Evolutionary conservation across 306 rosid genomes (phyloP), one percentile per base, ranked within the genome.

Genomic region (Pterocarpus macrocarpus): DNA sequence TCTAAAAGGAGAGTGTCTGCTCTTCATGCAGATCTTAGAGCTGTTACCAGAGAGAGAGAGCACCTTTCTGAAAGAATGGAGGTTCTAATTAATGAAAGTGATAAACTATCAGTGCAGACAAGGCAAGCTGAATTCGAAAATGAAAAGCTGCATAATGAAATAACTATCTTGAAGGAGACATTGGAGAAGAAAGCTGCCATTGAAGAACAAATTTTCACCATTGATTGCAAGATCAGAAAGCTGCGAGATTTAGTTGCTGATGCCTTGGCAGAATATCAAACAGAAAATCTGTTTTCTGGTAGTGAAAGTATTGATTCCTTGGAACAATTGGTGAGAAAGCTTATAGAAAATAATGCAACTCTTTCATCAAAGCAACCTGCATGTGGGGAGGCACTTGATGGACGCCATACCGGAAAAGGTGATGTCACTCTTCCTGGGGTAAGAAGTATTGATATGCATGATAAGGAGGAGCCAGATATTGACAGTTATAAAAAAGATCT

Each of bases 301-400:
- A 77, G 62, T 72, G 84, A 85, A 64, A 73, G 88, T 73, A 84
- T 93, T 72, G 94, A 90, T 85, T 86, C 80, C 85, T 86, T 93
- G 69, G 97, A 91, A 85, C 87, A 76, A 72, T 75, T 84, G 82
- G 77, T 95, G 82, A 86, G 74, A 83, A 91, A 86, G 85, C 96
- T 95, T 59, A 77, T 91, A 69, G 90, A 89, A 69, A 90, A 78
- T 77, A 85, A 85, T 82, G 75, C 78, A 62, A 77, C 73, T 83
- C 86, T 86, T 71, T 86, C 85, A 28, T 83, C 76, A 5, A 78
- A 2, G 56, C 86, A 87, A 74, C 77, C 88, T 57, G 85, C 69
- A 55, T 22, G 59, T 76, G 86, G 59, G 68, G 77, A 73, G 72
- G 79, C 78, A 34, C 75, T 74, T 70, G 87, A 80, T 43, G 82